Evolutionary conservation across 2,329 filamentous ascomycete genomes (phyloP).

Genomic region (Penicillium polonicum): DNA sequence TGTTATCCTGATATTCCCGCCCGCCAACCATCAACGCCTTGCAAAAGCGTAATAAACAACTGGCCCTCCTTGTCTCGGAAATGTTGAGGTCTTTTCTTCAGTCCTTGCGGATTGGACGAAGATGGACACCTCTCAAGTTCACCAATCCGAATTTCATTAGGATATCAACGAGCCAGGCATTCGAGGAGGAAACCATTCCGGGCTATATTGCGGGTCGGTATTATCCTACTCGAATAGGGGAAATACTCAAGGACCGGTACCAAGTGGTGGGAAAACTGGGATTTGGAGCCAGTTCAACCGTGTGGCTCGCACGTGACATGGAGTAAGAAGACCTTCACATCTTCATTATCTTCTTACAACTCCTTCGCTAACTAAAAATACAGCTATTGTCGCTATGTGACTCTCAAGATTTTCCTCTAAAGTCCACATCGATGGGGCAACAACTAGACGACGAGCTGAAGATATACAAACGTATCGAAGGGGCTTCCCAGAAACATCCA

Average conservation of each 20-base stretch:
- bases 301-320: conserved; percentile 40
- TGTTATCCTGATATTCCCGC: no score
- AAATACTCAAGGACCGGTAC: conserved; percentile 32
- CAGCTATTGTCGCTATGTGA: conserved; percentile 31
- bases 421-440: conserved; percentile 29
- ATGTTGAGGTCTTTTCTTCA: neutral
- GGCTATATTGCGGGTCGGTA: conserved; percentile 26
- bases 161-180: conserved; percentile 24
- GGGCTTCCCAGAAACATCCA: conserved; percentile 25
- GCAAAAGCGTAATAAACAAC: no score
- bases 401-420: conserved; percentile 33
- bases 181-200: conserved; percentile 37
- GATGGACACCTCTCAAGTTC: conserved; percentile 36
- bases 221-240: conserved; percentile 34
- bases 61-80: neutral
- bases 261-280: conserved; percentile 39
- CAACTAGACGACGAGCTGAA: conserved; percentile 41
- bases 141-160: conserved; percentile 29
- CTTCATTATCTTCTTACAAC: neutral
- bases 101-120: neutral
- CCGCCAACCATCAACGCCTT: no score
- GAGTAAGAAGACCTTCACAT: conserved; percentile 17
- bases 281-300: conserved; percentile 38
- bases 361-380: neutral
- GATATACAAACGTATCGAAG: conserved; percentile 46